Conservation (phyloP, 139 green algal species). For the Limnomonas spitsbergensis region DNA sequence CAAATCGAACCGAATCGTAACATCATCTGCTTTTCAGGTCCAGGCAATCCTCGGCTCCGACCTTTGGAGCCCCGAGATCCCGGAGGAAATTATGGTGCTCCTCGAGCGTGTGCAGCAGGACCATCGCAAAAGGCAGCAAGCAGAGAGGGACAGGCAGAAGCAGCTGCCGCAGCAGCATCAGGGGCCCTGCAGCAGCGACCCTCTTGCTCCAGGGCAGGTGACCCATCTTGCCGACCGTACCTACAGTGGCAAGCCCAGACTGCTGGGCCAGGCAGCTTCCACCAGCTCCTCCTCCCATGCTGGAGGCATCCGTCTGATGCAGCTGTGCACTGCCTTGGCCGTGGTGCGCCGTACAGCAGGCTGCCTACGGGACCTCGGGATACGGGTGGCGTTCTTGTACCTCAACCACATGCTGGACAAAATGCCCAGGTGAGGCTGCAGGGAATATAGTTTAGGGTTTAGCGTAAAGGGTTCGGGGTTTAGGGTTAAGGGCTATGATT, state of each 20-base stretch:
- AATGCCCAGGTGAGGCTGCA: slow-evolving; percentile 13
- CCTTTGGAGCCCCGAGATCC: neutral
- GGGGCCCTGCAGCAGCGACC: neutral
- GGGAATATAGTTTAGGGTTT: too few species aligned
- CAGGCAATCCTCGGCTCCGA: neutral
- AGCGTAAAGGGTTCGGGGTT: too few species aligned
- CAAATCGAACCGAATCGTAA: too few species aligned
- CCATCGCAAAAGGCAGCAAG: neutral
- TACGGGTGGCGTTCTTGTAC: slow-evolving; percentile 45
- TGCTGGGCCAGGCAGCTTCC: too few species aligned
- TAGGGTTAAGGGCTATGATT: too few species aligned
- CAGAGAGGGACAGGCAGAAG: neutral
- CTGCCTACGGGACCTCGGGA: slow-evolving; percentile 34
- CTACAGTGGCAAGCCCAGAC: neutral
- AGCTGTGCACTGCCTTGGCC: slow-evolving; percentile 34
- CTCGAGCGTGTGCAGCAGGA: neutral
- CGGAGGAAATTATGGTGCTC: neutral
- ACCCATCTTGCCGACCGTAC: neutral
- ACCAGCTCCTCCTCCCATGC: neutral
- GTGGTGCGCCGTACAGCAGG: slow-evolving; percentile 41
- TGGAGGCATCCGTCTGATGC: slow-evolving; percentile 16
- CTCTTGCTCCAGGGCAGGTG: neutral
- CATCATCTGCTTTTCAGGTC: too few species aligned
- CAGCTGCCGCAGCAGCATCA: neutral
- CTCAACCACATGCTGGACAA: slow-evolving; percentile 27